Percentiles rank a stretch among this genome's conserved stretches.
Conservation (phyloP, 345 rosid genomes). For the Bruguiera sexangula region DNA sequence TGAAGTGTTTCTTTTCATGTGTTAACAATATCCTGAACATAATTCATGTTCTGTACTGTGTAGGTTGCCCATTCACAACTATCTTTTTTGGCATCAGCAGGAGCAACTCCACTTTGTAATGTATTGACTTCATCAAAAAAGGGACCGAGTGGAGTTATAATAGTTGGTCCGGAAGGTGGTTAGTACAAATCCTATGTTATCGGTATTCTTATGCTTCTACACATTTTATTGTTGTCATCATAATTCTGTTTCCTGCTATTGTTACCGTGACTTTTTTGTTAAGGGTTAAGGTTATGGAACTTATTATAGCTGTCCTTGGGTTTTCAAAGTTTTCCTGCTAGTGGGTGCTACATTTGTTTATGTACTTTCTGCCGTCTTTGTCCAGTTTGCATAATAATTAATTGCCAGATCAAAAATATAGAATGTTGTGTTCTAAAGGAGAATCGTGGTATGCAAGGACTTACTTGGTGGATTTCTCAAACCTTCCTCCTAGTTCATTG, state of each 20-base stretch:
- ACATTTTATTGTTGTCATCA: no score
- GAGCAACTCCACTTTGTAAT: conserved; percentile 67
- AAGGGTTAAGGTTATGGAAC: background rate
- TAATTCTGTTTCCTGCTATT: background rate
- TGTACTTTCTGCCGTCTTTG: no score
- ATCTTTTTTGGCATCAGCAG: conserved; percentile 74
- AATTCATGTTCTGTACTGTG: conserved; percentile 10
- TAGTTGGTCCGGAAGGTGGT: conserved; percentile 96
- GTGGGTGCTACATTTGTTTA: background rate
- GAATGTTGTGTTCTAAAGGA: no score
- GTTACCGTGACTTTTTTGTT: background rate
- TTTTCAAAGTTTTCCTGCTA: background rate
- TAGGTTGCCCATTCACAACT: conserved; percentile 67
- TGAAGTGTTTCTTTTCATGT: background rate
- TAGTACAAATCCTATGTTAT: conserved; percentile 13
- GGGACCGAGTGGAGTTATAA: conserved; percentile 59
- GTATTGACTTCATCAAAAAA: conserved; percentile 43
- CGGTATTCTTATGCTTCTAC: no score
- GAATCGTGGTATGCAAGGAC: no score
- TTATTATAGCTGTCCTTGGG: background rate
- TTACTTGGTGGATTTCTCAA: no score
- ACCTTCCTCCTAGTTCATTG: no score
- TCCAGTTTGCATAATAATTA: no score
- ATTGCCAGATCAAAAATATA: no score
- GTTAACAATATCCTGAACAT: background rate